Conservation (phyloP, 2,329 filamentous ascomycete genomes). For the Cytospora mali region DNA sequence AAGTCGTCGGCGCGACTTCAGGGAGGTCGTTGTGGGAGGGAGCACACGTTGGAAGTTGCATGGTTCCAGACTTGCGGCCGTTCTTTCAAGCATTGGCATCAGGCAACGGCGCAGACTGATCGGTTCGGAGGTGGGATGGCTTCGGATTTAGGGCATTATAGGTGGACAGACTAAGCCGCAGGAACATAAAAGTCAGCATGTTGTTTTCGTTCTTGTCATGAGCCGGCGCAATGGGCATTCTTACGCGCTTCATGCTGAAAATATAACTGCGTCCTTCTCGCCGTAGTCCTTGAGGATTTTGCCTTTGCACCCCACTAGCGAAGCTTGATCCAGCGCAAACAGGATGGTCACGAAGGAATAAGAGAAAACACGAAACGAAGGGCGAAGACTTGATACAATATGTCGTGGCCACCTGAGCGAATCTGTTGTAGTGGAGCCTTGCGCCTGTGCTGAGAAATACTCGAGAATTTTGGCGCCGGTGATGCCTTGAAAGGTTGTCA, state of each 20-base stretch:
- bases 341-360: not conserved
- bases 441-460: conserved; percentile 2
- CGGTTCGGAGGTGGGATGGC: conserved; percentile 6
- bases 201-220: too few relatives aligned
- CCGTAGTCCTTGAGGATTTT: conserved; percentile 4
- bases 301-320: not conserved
- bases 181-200: conserved; percentile 16
- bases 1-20: conserved; percentile 47
- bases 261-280: conserved; percentile 8
- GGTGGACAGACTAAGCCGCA: conserved; percentile 15
- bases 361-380: not conserved
- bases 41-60: conserved; percentile 57
- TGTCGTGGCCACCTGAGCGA: not conserved
- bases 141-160: conserved; percentile 25
- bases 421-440: conserved; percentile 13
- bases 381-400: not conserved
- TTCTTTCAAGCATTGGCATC: conserved; percentile 60
- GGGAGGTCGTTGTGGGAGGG: conserved; percentile 40
- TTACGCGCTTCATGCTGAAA: conserved; percentile 29
- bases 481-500: conserved; percentile 15
- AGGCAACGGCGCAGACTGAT: conserved; percentile 25
- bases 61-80: conserved; percentile 58
- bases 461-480: conserved; percentile 16
- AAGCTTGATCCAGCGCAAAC: not conserved
- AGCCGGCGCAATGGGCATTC: not conserved